Evolutionary conservation across 495 filamentous ascomycete species (phyloP), one percentile per base, ranked within the genome.

Genomic region (Neurospora sp.): DNA sequence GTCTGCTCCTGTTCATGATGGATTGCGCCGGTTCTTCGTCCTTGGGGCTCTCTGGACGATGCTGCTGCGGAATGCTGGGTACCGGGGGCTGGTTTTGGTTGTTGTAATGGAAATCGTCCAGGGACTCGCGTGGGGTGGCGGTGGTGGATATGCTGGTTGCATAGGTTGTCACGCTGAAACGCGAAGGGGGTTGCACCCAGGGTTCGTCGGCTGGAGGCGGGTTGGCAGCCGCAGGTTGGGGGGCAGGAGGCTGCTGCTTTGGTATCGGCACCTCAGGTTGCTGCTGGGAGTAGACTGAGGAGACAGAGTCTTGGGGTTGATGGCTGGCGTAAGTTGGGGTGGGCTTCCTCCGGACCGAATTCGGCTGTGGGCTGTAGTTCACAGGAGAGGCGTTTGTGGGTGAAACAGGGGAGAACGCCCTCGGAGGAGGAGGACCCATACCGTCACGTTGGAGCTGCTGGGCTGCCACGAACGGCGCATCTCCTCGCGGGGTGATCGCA

Each of bases 121-220:
- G 79, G 39, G 86, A 87, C 23, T 87, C 86, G 11, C 86, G 85
- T 20, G 89, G 89, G 40, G 90, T 89, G 54, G 84, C 86, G 18
- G 84, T 85, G 40, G 83, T 85, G 23, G 54, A 66, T 35, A 66
- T 18, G 20, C 85, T 86, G 4, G 88, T 85, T n/a, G 89, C 88
- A 78, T 91, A 91, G 4, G 92, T 93, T 18, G 91, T 91, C 69
- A 90, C 83, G 80, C 90, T 93, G 83, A 93, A 93, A 49, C 91
- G 91, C 72, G 91, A 94, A 0, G 80, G 78, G 9, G 89, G 91
- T 70, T 91, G 85, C 18, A 81, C 77, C 80, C 81, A 85, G 16
- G 78, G 76, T 8, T 83, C 81, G 31, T 66, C 54, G 14, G 27
- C 54, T 18, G 54, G 27, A 35, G 4, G 54, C 6, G 54, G 27